Conservation (phyloP, 768 basidiomycete genomes). For the Lentinula boryana region DNA sequence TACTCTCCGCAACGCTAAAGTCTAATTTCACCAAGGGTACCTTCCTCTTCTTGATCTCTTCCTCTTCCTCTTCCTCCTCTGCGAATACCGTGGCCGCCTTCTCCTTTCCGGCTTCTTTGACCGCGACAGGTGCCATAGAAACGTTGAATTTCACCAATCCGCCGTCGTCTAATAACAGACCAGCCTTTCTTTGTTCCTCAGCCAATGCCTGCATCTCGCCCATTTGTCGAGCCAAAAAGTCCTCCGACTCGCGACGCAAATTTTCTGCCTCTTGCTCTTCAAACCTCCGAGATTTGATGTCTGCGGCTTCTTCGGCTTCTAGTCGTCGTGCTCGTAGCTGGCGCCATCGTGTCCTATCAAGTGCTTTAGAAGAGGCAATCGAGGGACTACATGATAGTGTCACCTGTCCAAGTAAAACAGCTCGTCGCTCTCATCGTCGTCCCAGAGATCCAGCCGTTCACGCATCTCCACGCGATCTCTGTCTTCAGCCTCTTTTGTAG, state of each 20-base stretch:
- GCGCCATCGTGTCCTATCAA: constrained; percentile 77
- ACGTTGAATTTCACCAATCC: constrained; percentile 86
- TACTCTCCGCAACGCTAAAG: constrained; percentile 75
- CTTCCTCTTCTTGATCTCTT: constrained; percentile 75
- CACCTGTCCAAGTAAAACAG: constrained; percentile 89
- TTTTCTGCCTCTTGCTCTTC: constrained; percentile 87
- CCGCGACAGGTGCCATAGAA: constrained; percentile 47
- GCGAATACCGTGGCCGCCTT: constrained; percentile 64
- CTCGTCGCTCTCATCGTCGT: constrained; percentile 91
- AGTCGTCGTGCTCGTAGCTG: constrained; percentile 65
- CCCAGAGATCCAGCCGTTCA: constrained; percentile 80
- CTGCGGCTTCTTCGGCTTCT: constrained; percentile 74
- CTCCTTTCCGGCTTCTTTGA: constrained; percentile 36
- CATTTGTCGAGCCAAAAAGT: constrained; percentile 91
- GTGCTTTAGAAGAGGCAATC: neutral
- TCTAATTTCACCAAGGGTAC: constrained; percentile 87
- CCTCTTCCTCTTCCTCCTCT: constrained; percentile 85
- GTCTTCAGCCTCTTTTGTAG: constrained; percentile 71
- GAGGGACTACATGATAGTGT: constrained; percentile 14
- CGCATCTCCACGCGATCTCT: constrained; percentile 77
- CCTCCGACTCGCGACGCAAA: constrained; percentile 85
- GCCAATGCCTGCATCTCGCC: constrained; percentile 91
- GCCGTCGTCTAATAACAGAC: constrained; percentile 86
- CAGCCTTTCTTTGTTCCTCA: constrained; percentile 86
- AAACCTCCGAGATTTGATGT: constrained; percentile 73